phyloP scores from a whole-genome alignment of 2,329 filamentous ascomycete genomes.

The Geosmithia morbida region DNA sequence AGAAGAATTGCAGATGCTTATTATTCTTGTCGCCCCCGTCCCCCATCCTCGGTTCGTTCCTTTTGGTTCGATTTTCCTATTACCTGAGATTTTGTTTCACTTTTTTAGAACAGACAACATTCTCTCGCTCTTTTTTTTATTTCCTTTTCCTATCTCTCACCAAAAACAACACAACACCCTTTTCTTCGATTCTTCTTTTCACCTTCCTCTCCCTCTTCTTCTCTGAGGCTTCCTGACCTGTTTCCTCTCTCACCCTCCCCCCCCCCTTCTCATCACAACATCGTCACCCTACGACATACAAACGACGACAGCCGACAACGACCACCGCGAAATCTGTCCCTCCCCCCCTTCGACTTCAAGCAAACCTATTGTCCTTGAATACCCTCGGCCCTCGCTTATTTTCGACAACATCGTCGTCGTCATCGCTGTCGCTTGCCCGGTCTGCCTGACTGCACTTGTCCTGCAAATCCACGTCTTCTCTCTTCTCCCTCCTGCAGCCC shows the following conservation, averaged over 20 bases:
- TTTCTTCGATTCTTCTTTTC: slow-evolving; percentile 2
- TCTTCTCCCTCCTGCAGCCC: too few species aligned
- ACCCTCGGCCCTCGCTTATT: too few species aligned
- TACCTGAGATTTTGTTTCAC: neutral
- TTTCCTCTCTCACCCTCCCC: neutral
- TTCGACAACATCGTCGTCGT: too few species aligned
- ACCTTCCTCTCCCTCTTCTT: slow-evolving; percentile 2
- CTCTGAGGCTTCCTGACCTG: neutral
- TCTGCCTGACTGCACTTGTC: too few species aligned
- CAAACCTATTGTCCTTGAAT: too few species aligned
- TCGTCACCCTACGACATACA: neutral
- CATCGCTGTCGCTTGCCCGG: too few species aligned
- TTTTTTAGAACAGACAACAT: too few species aligned
- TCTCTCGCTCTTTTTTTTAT: neutral
- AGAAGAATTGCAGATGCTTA: too few species aligned
- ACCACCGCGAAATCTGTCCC: neutral
- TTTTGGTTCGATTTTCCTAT: slow-evolving; percentile 7
- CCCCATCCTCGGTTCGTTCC: slow-evolving; percentile 6
- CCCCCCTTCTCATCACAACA: too few species aligned
- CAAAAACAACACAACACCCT: neutral
- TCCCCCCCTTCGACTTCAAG: neutral
- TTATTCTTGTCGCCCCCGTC: slow-evolving; percentile 6
- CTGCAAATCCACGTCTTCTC: too few species aligned
- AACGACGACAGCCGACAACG: neutral
- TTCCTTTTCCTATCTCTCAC: too few species aligned